These are phyloP conservation scores for Leccinum incarnatum DNA, from an alignment of 768 basidiomycete genomes.

Conservation along the genomic window DNA sequence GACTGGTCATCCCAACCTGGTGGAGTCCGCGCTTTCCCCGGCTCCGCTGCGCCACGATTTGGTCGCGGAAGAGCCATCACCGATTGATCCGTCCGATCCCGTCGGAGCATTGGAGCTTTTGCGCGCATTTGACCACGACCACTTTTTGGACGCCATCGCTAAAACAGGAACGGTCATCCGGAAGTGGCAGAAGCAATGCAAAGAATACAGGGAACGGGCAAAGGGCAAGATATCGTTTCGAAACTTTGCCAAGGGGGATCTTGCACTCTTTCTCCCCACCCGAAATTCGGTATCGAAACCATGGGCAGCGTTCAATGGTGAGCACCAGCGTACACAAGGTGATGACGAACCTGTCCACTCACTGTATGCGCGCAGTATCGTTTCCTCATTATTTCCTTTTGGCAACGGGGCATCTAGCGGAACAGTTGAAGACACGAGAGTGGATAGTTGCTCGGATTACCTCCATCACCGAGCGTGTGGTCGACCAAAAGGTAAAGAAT, in stretches of 20 bases:
- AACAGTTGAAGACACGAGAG: slow-evolving; percentile 86
- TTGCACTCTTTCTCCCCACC: slow-evolving; percentile 94
- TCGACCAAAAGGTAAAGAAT: slow-evolving; percentile 62
- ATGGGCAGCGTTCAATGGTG: slow-evolving; percentile 99
- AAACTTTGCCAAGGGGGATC: slow-evolving; percentile 92
- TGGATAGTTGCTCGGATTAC: slow-evolving; percentile 96
- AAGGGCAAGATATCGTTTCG: slow-evolving; percentile 96
- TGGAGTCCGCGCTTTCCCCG: slow-evolving; percentile 50
- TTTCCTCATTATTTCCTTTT: slow-evolving; percentile 98
- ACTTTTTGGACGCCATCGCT: slow-evolving; percentile 77
- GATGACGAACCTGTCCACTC: neutral
- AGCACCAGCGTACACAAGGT: slow-evolving; percentile 20
- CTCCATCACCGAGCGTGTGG: slow-evolving; percentile 81
- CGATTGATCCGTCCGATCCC: slow-evolving; percentile 77
- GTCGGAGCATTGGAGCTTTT: slow-evolving; percentile 65
- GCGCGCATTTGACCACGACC: slow-evolving; percentile 77
- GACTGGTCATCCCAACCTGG: slow-evolving; percentile 32
- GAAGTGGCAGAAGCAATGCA: slow-evolving; percentile 98
- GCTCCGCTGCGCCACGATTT: slow-evolving; percentile 50
- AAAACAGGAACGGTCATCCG: slow-evolving; percentile 85
- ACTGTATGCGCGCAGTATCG: slow-evolving; percentile 54
- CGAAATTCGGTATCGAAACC: slow-evolving; percentile 90
- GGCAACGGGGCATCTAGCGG: slow-evolving; percentile 80
- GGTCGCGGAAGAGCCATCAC: slow-evolving; percentile 59
- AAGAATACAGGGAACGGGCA: slow-evolving; percentile 91